Base-by-base conservation (phyloP, 2,329 filamentous ascomycete species). In the Capronia epimyces region DNA sequence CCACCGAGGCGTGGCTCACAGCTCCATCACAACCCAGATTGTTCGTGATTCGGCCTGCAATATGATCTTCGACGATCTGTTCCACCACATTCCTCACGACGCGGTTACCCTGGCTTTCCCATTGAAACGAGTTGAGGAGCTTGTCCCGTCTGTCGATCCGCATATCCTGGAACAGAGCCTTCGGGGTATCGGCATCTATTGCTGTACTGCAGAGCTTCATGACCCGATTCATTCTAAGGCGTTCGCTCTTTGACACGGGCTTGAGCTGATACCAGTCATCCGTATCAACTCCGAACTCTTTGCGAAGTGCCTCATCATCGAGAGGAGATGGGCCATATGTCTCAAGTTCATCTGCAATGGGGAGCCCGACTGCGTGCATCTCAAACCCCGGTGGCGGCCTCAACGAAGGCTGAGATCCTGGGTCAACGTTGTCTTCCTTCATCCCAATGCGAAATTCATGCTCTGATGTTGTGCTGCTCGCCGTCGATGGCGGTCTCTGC, bases 181-280 rank as follows among this genome's bases (percentile, higher is more conserved):
- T 42, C 6, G 40, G 29, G 9, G 36, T 21, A 32, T 55, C 49
- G 16, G 49, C 32, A 27, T 42, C 27, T 22, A 49, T 45, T n/a
- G 39, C 24, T 10, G 20, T 50, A 20, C 44, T 41, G 46, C 46
- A 49, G 3, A 40, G 39, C 29, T 29, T 49, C 43, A 60, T 47
- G 27, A 45, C 53, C 27, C 40, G 46, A 10, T 43, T 55, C 55
- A 58, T 60, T 36, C 44, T 50, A 22, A 44, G 29, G 3, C 57
- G 57, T 32, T 56, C 34, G 4, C 8, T 10, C 27, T 45, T 49
- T n/a, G 50, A 52, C 4, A 57, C 37, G 16, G 55, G 46, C 37
- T 48, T 54, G 15, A 58, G 50, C 31, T 58, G 46, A 21, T 50
- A 47, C 57, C 57, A 60, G 16, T 53, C 50, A 20, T 44, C 48